phyloP scores from a whole-genome alignment of 495 filamentous ascomycete species.

The Lasiosphaeria ovina region DNA sequence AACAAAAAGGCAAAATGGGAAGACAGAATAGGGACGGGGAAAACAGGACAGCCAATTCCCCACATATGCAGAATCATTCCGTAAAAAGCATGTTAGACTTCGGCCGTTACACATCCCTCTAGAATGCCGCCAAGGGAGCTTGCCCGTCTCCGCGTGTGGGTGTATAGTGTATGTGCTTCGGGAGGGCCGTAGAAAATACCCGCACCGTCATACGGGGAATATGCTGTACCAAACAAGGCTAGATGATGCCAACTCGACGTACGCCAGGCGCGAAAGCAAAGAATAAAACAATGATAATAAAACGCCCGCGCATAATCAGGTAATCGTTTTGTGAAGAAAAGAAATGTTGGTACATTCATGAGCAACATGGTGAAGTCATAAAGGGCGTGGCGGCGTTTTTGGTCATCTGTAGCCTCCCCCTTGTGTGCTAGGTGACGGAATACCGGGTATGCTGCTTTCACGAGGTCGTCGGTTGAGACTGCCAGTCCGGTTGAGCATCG shows the following conservation, averaged over 20 bases:
- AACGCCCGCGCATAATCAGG: slow-evolving; percentile 16
- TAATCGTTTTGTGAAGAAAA: slow-evolving; percentile 3
- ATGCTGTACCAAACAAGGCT: too few relatives aligned
- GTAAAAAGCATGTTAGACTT: neutral
- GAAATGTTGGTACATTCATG: slow-evolving; percentile 25
- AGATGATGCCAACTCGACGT: too few relatives aligned
- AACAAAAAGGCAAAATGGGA: neutral
- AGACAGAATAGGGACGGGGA: neutral
- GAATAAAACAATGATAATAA: slow-evolving; percentile 2
- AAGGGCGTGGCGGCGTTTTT: slow-evolving; percentile 19
- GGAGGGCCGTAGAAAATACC: neutral
- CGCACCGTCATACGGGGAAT: neutral
- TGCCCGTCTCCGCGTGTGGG: neutral
- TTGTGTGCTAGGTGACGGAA: slow-evolving; percentile 12
- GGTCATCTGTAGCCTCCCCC: slow-evolving; percentile 26
- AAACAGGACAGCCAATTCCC: neutral
- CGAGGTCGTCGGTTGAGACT: slow-evolving; percentile 43
- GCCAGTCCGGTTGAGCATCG: slow-evolving; percentile 40
- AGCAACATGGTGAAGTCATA: slow-evolving; percentile 20
- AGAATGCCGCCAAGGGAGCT: neutral
- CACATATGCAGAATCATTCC: neutral
- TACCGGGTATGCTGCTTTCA: slow-evolving; percentile 35
- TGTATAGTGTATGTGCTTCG: neutral
- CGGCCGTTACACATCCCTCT: neutral
- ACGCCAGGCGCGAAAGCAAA: neutral